Percentiles rank a stretch among this genome's conserved stretches.
These are phyloP conservation scores for Coniosporium apollinis DNA, from an alignment of 495 filamentous ascomycete genomes.

Conservation along the genomic window DNA sequence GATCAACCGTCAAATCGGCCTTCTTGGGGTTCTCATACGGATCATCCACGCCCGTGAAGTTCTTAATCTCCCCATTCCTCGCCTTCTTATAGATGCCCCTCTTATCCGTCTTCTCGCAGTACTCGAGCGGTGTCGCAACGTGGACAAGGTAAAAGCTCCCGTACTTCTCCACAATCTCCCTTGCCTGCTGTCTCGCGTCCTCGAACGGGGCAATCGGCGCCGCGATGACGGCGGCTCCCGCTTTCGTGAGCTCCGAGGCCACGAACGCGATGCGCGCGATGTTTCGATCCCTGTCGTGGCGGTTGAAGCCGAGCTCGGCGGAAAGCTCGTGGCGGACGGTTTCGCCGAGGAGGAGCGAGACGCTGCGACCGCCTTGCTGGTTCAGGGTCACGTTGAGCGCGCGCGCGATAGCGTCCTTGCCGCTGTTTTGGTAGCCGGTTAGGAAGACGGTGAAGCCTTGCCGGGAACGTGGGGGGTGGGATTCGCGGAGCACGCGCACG, in stretches of 20 bases:
- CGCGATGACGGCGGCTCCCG: constrained; percentile 89
- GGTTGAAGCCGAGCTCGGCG: constrained; percentile 87
- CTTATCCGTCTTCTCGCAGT: constrained; percentile 91
- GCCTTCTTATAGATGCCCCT: constrained; percentile 77
- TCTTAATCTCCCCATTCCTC: constrained; percentile 82
- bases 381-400: constrained; percentile 94
- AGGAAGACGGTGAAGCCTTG: constrained; percentile 98
- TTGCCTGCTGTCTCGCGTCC: constrained; percentile 50
- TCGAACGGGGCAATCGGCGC: constrained; percentile 96
- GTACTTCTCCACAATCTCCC: constrained; percentile 69
- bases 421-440: constrained; percentile 88
- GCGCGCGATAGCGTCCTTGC: constrained; percentile 90
- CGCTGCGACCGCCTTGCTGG: constrained; percentile 91
- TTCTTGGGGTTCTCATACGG: constrained; percentile 80
- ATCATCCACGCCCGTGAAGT: constrained; percentile 96
- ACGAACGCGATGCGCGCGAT: constrained; percentile 95
- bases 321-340: constrained; percentile 87
- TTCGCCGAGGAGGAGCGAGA: constrained; percentile 85
- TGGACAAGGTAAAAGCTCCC: constrained; percentile 90
- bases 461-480: constrained; percentile 68
- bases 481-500: constrained; percentile 85
- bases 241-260: constrained; percentile 78
- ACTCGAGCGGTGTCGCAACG: constrained; percentile 80
- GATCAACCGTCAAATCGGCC: constrained; percentile 70
- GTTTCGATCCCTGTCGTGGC: constrained; percentile 86